A percentile compares a stretch with the other conserved stretches of the same genome.
phyloP scores from a whole-genome alignment of 441 rosid genomes.

The Geranium incanum region DNA sequence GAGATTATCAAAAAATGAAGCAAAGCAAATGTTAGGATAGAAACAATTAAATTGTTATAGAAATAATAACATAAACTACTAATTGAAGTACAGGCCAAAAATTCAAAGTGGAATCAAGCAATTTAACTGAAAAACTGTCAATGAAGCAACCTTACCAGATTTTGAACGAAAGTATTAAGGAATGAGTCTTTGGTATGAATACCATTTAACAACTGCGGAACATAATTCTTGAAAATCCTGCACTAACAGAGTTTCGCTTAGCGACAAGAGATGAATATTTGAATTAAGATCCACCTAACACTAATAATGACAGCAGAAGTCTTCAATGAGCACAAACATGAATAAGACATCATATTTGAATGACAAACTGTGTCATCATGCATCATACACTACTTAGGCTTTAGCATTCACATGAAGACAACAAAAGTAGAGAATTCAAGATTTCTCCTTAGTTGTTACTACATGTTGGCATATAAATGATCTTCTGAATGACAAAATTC shows the following conservation, averaged over 20 bases:
- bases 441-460: no score
- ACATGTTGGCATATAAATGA: neutral
- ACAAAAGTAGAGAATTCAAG: no score
- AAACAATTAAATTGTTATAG: neutral
- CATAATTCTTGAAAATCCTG: conserved; percentile 78
- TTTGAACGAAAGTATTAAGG: conserved; percentile 47
- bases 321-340: neutral
- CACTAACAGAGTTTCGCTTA: conserved; percentile 18
- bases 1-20: neutral
- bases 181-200: conserved; percentile 35
- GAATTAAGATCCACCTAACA: neutral
- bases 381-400: no score
- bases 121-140: neutral
- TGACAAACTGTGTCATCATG: neutral
- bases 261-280: neutral
- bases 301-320: neutral
- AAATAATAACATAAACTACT: neutral
- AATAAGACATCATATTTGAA: neutral
- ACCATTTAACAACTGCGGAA: conserved; percentile 55
- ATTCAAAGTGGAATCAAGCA: neutral
- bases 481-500: neutral
- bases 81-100: conserved; percentile 2
- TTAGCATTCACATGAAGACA: no score
- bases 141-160: conserved; percentile 47
- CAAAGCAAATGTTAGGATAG: neutral